A percentile compares a stretch with the other conserved stretches of the same genome.
These are phyloP conservation scores for Fraxinus velutina DNA, from an alignment of 305 asterid species.

Conservation along the genomic window DNA sequence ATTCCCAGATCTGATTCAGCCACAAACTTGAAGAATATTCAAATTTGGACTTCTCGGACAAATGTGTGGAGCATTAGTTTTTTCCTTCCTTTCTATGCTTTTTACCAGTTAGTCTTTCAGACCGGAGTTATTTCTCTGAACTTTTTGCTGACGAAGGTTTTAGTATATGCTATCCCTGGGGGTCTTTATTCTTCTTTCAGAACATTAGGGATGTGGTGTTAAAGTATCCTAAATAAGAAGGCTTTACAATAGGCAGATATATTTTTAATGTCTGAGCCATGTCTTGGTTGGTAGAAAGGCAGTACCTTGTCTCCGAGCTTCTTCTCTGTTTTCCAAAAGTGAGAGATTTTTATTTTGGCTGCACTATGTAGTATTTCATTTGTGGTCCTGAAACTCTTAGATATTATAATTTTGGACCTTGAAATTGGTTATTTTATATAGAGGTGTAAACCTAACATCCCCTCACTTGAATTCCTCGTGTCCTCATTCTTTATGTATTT, in stretches of 20 bases:
- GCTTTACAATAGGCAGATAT: conserved; percentile 8
- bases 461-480: background rate
- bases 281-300: conserved; percentile 12
- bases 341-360: background rate
- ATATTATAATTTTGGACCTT: background rate
- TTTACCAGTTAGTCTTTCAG: background rate
- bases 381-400: background rate
- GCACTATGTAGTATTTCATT: conserved; percentile 10
- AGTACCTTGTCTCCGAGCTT: background rate
- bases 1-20: background rate
- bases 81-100: background rate
- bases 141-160: background rate
- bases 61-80: background rate
- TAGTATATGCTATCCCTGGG: background rate
- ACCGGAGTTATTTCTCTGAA: background rate
- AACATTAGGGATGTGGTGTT: background rate
- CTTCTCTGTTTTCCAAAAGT: background rate
- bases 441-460: conserved; percentile 8
- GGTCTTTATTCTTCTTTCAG: background rate
- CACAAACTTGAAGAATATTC: background rate
- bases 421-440: conserved; percentile 4
- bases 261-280: background rate
- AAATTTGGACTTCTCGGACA: conserved; percentile 11
- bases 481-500: background rate
- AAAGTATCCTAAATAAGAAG: background rate